These are phyloP conservation scores for Penicillium sp. DNA, from an alignment of 2,329 filamentous ascomycete genomes.

Conservation along the genomic window DNA sequence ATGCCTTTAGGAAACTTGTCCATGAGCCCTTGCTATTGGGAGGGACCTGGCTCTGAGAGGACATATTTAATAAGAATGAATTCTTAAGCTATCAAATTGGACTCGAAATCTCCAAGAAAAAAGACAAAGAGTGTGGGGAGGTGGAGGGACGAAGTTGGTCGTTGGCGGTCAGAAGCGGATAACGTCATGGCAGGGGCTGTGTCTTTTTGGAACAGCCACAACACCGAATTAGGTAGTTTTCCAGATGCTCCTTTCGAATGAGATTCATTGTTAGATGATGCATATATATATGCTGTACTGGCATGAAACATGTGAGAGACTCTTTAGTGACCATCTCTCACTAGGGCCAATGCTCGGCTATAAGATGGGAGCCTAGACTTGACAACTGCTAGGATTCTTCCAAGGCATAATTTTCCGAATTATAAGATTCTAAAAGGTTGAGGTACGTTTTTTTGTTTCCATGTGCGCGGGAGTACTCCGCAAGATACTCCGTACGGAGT, in stretches of 20 bases:
- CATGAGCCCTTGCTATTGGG: conserved; percentile 46
- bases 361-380: background rate
- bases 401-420: background rate
- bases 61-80: conserved; percentile 23
- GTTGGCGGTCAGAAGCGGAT: conserved; percentile 24
- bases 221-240: background rate
- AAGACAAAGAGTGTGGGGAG: conserved; percentile 4
- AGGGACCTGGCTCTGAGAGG: conserved; percentile 41
- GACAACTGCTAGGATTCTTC: background rate
- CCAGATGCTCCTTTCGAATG: background rate
- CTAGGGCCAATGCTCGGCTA: background rate
- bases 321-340: background rate
- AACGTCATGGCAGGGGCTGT: conserved; percentile 22
- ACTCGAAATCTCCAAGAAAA: background rate
- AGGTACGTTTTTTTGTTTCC: background rate
- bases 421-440: background rate
- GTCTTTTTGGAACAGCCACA: conserved; percentile 7
- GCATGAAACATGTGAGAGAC: background rate
- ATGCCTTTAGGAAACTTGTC: conserved; percentile 49
- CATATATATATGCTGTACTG: background rate
- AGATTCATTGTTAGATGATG: background rate
- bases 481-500: background rate
- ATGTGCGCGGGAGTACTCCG: background rate
- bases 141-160: conserved; percentile 8
- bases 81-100: background rate